These are phyloP conservation scores for Eimeria sp. DNA, from an alignment of 169 alveolate genomes.

Conservation along the genomic window DNA sequence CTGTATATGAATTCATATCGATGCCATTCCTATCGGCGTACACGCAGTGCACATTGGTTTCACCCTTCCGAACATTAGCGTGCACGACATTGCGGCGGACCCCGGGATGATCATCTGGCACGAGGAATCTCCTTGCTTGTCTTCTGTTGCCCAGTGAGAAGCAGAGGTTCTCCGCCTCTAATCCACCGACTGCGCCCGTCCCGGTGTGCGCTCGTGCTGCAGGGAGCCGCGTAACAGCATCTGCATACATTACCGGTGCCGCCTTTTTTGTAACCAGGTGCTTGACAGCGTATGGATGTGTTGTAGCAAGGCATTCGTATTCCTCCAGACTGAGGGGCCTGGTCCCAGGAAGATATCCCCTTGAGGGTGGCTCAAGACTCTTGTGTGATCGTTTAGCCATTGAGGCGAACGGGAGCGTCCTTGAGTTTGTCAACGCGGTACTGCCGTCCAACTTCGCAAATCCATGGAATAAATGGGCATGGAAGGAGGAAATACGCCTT, in stretches of 20 bases:
- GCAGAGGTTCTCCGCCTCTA: not conserved
- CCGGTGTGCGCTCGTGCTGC: not conserved
- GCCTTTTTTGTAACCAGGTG: slow-evolving; percentile 15
- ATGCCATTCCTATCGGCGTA: not conserved
- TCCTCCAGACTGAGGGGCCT: slow-evolving; percentile 61
- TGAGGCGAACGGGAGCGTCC: slow-evolving; percentile 1
- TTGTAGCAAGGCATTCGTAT: slow-evolving; percentile 58
- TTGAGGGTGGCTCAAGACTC: not conserved
- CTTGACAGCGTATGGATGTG: slow-evolving; percentile 49
- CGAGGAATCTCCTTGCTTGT: not conserved
- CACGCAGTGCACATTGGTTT: not conserved
- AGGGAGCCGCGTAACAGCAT: not conserved
- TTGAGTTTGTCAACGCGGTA: not conserved
- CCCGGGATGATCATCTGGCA: not conserved
- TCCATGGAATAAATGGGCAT: not conserved
- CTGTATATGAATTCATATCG: not conserved
- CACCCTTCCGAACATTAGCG: not conserved
- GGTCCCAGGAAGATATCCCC: slow-evolving; percentile 37
- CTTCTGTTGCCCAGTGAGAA: not conserved
- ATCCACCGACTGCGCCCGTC: not conserved
- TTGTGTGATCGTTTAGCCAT: slow-evolving; percentile 8
- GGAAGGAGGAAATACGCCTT: not conserved
- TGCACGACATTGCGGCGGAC: not conserved
- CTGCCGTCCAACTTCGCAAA: not conserved
- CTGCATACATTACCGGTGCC: not conserved